Base-by-base conservation (phyloP, 352 stramenopile species). In the Phytopythium aichiense region DNA sequence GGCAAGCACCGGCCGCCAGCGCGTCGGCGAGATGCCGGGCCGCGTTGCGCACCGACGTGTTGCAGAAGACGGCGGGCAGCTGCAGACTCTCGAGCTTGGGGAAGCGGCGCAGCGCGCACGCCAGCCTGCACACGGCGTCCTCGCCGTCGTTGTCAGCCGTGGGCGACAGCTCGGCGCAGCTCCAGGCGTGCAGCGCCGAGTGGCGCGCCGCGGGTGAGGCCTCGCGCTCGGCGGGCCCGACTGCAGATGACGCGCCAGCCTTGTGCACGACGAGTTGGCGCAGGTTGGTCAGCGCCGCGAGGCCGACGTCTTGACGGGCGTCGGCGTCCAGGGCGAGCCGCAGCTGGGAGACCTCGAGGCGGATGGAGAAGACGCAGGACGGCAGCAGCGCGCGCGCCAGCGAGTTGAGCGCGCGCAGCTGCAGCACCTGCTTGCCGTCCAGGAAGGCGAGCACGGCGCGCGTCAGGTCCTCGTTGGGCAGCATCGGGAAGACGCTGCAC, bases 21-120 rank as follows among this genome's bases (percentile, higher is more conserved):
- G 79, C 76, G 25, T 64, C 45, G 30, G 75, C 88, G 7, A 91
- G 64, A 6, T 71, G 50, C 7, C 59, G 60, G 0, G 87, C 61
- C 3, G 62, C 79, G 46, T 92, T 89, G 46, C 72, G 66, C 22
- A 68, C 73, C 40, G 64, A 77, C 40, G 83, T 92, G 67, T 89
- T 87, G 23, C 79, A 82, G 50, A 92, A 89, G 42, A 89, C 69
- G 25, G 81, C 88, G n/a, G 84, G 69, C 46, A 91, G 73, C 52
- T 86, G 79, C 37, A 92, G 66, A n/a, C 77, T 71, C 50, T 77
- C 73, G 42, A 91, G 69, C 22, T 51, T 71, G 5, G 67, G 63
- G 22, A 83, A 81, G 11, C 55, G 53, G 42, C 56, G 63, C 7
- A 92, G 54, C 2, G 70, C 68, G 22, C 58, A 37, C 4, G 78